A percentile compares a stretch with the other conserved stretches of the same genome.
Evolutionary conservation across 2,329 filamentous ascomycete species (phyloP).

Genomic region (Diplocarpon mali): DNA sequence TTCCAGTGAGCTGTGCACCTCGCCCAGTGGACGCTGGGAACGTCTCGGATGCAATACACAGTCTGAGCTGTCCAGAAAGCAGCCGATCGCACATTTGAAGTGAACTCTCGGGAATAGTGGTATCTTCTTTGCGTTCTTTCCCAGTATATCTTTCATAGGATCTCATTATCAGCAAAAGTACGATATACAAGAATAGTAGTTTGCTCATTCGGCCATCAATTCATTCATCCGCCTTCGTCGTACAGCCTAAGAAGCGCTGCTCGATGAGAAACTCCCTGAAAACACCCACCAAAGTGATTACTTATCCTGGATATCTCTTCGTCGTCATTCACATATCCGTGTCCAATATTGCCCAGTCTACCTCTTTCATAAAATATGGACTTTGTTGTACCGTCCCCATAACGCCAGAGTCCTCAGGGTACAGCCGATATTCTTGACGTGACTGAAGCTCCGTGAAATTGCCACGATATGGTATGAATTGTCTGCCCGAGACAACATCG

Average conservation of each 20-base stretch:
- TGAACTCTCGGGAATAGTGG: neutral
- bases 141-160: neutral
- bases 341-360: neutral
- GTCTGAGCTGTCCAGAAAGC: no score
- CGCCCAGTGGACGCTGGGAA: no score
- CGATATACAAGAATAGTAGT: constrained; percentile 2
- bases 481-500: neutral
- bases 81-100: no score
- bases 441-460: neutral
- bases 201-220: neutral
- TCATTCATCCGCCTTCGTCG: neutral
- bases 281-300: neutral
- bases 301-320: constrained; percentile 1
- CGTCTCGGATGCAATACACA: no score
- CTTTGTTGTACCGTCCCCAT: neutral
- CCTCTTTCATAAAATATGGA: neutral
- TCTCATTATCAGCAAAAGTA: constrained; percentile 2
- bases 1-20: no score
- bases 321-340: neutral
- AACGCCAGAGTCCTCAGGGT: neutral
- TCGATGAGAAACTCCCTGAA: neutral
- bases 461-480: neutral
- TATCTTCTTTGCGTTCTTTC: neutral
- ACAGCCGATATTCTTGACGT: neutral
- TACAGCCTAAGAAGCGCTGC: neutral